These are phyloP conservation scores for Umbellularia californica DNA, from an alignment of 164 flowering plant species.

Conservation along the genomic window DNA sequence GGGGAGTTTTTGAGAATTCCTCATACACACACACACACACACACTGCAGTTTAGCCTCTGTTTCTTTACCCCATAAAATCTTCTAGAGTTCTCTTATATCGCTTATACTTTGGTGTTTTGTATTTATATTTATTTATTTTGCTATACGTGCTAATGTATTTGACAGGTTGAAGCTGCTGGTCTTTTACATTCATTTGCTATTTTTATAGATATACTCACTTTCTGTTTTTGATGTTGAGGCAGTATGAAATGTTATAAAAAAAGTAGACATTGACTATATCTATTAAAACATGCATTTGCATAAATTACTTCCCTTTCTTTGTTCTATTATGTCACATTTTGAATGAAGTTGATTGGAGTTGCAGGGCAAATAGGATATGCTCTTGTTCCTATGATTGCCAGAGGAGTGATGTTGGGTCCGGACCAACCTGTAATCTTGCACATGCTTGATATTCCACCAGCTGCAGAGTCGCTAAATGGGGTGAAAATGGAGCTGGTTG, in stretches of 20 bases:
- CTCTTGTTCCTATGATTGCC: constrained; percentile 97
- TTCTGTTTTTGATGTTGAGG: not conserved
- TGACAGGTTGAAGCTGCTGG: not conserved
- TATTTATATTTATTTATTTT: too few species aligned
- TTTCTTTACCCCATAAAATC: too few species aligned
- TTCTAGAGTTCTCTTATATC: too few species aligned
- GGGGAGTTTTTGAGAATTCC: too few species aligned
- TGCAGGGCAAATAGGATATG: constrained; percentile 97
- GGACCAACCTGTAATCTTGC: constrained; percentile 92
- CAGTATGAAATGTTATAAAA: too few species aligned
- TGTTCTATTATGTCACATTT: not conserved
- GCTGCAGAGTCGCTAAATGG: constrained; percentile 96
- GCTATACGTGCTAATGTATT: too few species aligned
- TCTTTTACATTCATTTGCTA: not conserved
- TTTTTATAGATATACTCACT: not conserved
- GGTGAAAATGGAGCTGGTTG: constrained; percentile 91
- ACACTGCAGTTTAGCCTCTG: too few species aligned
- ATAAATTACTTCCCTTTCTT: not conserved
- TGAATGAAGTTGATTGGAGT: constrained; percentile 1
- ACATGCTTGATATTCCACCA: constrained; percentile 93
- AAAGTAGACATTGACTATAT: too few species aligned
- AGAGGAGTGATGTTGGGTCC: constrained; percentile 92
- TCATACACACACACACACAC: too few species aligned
- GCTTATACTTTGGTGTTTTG: too few species aligned
- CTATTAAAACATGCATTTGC: not conserved